Evolutionary conservation across 257 asterid species (phyloP), one percentile per base, ranked within the genome.

Genomic region (Penstemon newberryi): DNA sequence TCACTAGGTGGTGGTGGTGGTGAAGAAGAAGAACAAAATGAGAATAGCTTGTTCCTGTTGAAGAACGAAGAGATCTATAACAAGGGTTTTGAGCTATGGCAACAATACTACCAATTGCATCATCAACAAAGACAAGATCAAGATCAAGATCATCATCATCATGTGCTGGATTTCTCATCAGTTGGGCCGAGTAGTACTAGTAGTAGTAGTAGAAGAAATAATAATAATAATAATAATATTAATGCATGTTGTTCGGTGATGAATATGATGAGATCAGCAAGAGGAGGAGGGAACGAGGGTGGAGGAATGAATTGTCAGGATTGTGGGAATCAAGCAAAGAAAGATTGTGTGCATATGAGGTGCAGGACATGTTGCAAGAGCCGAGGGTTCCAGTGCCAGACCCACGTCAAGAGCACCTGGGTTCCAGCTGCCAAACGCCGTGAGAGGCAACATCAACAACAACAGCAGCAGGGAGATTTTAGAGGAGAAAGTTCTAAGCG

Each of bases 21-120:
- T 25, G 33, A 2, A 1, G 33, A 25, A 25, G 2, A 25, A 25
- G 1, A 2, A 1, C 3, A 2, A 25, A 25, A 25, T 25, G 3
- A 25, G 33, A 25, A 25, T 61, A 87, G 33, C 33, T 25, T 25
- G 33, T 25, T 25, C 33, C 33, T 25, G 33, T 25, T 25, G 33
- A 25, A 25, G 33, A 25, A 63, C 85, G 88, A 86, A 41, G 97
- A 85, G 94, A 85, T 86, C 89, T 83, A 82, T 57, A 75, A 65
- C 89, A 85, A 87, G 92, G 93, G 97, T 79, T 94, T 89, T 10
- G 91, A 91, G 73, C 74, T 84, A 88, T 93, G 99, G 90, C 91
- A 85, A 58, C 92, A 83, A 41, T 74, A 79, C 68, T 81, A 87
- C 54, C 91, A 83, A 45, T 33, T 79, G 60, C 89, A 84, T 9